These are phyloP conservation scores for Gaertneriomyces semiglobifer DNA, from an alignment of 192 early-diverging fungal genomes.

Conservation along the genomic window DNA sequence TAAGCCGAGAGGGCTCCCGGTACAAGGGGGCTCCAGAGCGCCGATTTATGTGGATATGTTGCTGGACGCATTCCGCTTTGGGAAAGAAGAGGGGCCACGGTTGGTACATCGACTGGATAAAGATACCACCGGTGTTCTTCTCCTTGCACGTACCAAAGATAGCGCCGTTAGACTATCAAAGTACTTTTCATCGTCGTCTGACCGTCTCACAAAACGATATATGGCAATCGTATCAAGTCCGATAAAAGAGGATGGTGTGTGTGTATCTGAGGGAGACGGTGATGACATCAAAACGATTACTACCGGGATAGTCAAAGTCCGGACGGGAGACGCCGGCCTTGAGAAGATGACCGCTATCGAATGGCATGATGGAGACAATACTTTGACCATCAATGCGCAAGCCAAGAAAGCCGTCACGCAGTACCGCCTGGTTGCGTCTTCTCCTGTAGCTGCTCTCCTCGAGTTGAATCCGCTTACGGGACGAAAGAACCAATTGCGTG, in stretches of 20 bases:
- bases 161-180: slow-evolving; percentile 31
- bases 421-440: slow-evolving; percentile 11
- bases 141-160: slow-evolving; percentile 45
- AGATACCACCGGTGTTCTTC: slow-evolving; percentile 47
- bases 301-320: slow-evolving; percentile 34
- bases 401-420: slow-evolving; percentile 36
- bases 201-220: slow-evolving; percentile 18
- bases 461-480: slow-evolving; percentile 44
- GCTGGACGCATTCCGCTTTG: slow-evolving; percentile 29
- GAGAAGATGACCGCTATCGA: slow-evolving; percentile 36
- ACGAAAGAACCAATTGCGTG: slow-evolving; percentile 48
- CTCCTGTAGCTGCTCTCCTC: slow-evolving; percentile 30
- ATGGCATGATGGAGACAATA: slow-evolving; percentile 30
- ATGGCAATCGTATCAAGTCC: neutral
- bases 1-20: slow-evolving; percentile 40
- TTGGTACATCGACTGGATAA: slow-evolving; percentile 53
- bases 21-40: slow-evolving; percentile 50
- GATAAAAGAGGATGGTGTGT: neutral
- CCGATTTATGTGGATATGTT: slow-evolving; percentile 30
- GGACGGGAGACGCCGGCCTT: slow-evolving; percentile 19
- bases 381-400: slow-evolving; percentile 1
- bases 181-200: slow-evolving; percentile 28
- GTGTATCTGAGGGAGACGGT: neutral
- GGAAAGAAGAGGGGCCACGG: slow-evolving; percentile 28
- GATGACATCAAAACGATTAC: slow-evolving; percentile 15